Evolutionary conservation across 2,329 filamentous ascomycete genomes (phyloP).

Genomic region (Microsporum audouinii): DNA sequence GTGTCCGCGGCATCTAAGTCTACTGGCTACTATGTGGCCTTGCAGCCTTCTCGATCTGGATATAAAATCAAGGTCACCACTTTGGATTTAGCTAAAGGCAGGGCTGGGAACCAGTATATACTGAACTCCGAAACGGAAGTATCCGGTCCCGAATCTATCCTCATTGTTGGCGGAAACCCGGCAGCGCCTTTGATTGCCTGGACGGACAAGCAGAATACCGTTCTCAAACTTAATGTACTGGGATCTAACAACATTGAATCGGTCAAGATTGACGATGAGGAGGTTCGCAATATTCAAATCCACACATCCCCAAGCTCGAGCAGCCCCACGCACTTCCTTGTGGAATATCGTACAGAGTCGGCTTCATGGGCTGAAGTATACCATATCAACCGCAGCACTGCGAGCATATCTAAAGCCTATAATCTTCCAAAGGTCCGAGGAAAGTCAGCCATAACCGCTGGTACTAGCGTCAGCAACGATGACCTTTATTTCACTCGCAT

Average conservation of each 20-base stretch:
- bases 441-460: conserved; percentile 46
- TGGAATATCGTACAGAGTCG: conserved; percentile 60
- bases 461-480: conserved; percentile 62
- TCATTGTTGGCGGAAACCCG: conserved; percentile 32
- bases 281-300: conserved; percentile 48
- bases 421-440: conserved; percentile 55
- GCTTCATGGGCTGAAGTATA: conserved; percentile 78
- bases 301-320: conserved; percentile 64
- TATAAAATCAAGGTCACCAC: conserved; percentile 66
- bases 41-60: conserved; percentile 55
- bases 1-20: conserved; percentile 53
- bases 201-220: conserved; percentile 34
- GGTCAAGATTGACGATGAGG: conserved; percentile 30
- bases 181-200: conserved; percentile 35
- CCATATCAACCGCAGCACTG: conserved; percentile 63
- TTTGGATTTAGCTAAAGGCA: conserved; percentile 62
- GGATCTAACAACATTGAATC: conserved; percentile 32
- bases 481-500: conserved; percentile 85
- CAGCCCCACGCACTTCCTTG: conserved; percentile 69
- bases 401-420: conserved; percentile 63
- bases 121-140: conserved; percentile 67
- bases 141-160: conserved; percentile 28
- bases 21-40: conserved; percentile 62
- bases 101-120: conserved; percentile 57
- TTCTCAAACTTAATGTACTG: conserved; percentile 36